Evolutionary conservation across 164 flowering plant genomes (phyloP).

Genomic region (Cinnamomum chago): DNA sequence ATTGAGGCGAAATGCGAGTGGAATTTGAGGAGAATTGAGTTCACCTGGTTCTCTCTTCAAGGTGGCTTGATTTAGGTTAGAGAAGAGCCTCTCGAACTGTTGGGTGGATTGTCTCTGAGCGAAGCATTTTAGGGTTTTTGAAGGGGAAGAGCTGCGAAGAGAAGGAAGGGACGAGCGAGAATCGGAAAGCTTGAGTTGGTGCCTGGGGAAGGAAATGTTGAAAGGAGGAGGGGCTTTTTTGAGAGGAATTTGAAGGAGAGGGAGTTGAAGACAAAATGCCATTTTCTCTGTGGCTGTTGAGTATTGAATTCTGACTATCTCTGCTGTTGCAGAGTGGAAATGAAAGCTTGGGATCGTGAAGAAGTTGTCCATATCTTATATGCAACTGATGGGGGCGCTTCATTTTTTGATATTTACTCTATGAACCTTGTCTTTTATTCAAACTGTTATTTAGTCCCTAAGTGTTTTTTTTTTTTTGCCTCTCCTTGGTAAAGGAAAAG

Average conservation of each 20-base stretch:
- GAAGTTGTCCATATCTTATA: too few species aligned
- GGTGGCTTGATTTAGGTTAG: constrained; percentile 77
- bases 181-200: neutral
- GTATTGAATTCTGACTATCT: too few species aligned
- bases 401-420: too few species aligned
- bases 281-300: neutral
- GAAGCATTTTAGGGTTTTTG: constrained; percentile 12
- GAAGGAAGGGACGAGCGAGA: neutral
- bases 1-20: neutral
- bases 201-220: neutral
- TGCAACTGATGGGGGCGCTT: too few species aligned
- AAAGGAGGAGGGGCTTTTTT: neutral
- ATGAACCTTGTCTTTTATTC: too few species aligned
- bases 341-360: too few species aligned
- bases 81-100: constrained; percentile 67
- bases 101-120: constrained; percentile 7
- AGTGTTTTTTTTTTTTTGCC: too few species aligned
- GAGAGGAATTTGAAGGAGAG: neutral
- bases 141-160: constrained; percentile 6
- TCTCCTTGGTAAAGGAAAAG: too few species aligned
- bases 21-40: neutral
- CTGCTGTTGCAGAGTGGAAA: too few species aligned
- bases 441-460: too few species aligned
- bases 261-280: neutral
- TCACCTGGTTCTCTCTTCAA: constrained; percentile 77